Base-by-base conservation (phyloP, 2,329 filamentous ascomycete species). In the Colletotrichum sp. region DNA sequence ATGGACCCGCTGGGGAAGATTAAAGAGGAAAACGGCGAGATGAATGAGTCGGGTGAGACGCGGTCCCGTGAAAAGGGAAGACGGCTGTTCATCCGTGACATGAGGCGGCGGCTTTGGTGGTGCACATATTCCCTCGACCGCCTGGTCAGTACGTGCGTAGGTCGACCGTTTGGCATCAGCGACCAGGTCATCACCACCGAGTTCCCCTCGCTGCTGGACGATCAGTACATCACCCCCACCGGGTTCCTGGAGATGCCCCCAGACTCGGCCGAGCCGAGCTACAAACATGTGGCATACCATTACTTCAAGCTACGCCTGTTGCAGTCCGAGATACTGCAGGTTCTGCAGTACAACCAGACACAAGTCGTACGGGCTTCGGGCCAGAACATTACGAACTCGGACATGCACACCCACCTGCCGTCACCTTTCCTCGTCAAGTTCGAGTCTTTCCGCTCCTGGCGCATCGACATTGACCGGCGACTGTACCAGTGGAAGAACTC, bases 151-250 rank as follows among this genome's bases (percentile, higher is more conserved):
- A 96, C 95, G 26, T 98, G 96, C 80, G 96, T 99, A 30, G 96
- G 96, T 48, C 90, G 96, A 71, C 97, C 96, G 8, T 98, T 98
- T 81, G 96, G 96, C 34, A 95, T 99, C 78, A 96, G 94, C n/a
- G 97, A 99, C 85, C 95, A 98, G 83, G 95, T 98, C 78, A 95
- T 99, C 80, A 99, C 96, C 16, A 98, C 96, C 1, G 95, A 98
- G 81, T 98, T 98, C 79, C 96, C 96, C 2, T 98, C 95, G 5
- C 85, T 96, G 70, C 88, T 98, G 52, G 96, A 98, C 80, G 96
- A 99, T 84, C 91, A 92, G 76, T 96, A 94, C 82, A 98, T 99
- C 81, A 98, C 95, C 1, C 92, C 93, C 10, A 89, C 90, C 22
- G 96, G 96, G 12, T 94, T 98, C 80, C 80, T 92, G 36, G 89